A percentile compares a stretch with the other conserved stretches of the same genome.
phyloP scores from a whole-genome alignment of 768 basidiomycete species.

The Brasilioporus rufonigricans region DNA sequence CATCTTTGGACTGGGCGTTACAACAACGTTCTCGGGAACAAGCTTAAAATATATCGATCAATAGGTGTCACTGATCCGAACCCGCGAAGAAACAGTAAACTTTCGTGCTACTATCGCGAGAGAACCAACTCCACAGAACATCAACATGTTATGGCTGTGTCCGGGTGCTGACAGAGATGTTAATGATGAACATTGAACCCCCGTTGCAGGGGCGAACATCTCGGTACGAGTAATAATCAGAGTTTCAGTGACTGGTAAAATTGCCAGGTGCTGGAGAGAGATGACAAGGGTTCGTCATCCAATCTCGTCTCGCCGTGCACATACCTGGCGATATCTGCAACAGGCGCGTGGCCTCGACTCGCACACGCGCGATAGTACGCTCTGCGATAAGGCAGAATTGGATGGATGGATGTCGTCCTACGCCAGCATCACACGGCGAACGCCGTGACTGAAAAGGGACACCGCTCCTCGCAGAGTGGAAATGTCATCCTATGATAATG shows the following conservation, averaged over 20 bases:
- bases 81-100: not conserved
- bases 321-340: not conserved
- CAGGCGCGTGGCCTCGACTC: not conserved
- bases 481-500: too few relatives aligned
- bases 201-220: not conserved
- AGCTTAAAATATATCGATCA: not conserved
- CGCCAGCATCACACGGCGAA: not conserved
- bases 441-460: slow-evolving; percentile 4
- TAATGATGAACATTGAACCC: not conserved
- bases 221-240: too few relatives aligned
- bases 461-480: slow-evolving; percentile 8
- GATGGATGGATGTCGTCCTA: not conserved
- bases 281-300: not conserved
- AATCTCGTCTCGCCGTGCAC: not conserved
- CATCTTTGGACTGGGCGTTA: not conserved
- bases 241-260: too few relatives aligned
- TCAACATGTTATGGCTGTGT: not conserved
- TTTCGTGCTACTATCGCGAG: not conserved
- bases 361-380: not conserved
- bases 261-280: not conserved
- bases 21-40: not conserved
- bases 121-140: not conserved
- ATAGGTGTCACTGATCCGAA: not conserved
- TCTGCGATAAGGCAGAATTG: not conserved
- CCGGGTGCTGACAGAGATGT: not conserved